Percentiles rank a stretch among this genome's conserved stretches.
These are phyloP conservation scores for Amaranthus hypochondriacus DNA, from an alignment of 148 eudicot species.

Conservation along the genomic window DNA sequence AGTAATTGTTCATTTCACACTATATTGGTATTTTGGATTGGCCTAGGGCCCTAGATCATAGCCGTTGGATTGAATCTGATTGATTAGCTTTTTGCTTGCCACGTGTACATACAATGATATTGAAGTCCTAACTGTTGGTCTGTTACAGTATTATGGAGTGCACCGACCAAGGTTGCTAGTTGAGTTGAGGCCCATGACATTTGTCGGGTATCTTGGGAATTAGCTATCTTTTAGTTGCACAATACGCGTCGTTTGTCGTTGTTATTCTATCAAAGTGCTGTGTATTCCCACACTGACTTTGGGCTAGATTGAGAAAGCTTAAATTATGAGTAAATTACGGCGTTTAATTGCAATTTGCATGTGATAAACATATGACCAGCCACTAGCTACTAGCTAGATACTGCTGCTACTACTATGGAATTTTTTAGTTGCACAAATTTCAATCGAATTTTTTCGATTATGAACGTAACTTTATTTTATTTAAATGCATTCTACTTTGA, in stretches of 20 bases:
- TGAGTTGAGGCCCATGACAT: slow-evolving; percentile 7
- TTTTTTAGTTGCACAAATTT: no score
- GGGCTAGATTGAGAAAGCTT: no score
- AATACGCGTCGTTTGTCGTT: slow-evolving; percentile 7
- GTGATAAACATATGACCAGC: no score
- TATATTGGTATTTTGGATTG: no score
- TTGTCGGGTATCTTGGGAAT: slow-evolving; percentile 14
- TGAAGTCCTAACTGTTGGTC: background rate
- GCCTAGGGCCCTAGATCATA: background rate
- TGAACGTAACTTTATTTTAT: no score
- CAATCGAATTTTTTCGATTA: no score
- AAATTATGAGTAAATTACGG: no score
- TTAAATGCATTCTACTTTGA: no score
- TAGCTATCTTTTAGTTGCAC: background rate
- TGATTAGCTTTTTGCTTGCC: background rate
- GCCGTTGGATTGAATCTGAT: background rate
- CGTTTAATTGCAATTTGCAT: no score
- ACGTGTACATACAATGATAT: background rate
- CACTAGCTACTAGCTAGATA: no score
- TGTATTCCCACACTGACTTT: background rate
- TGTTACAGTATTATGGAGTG: background rate
- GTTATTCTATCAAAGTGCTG: background rate
- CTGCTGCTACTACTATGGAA: no score
- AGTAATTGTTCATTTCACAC: no score
- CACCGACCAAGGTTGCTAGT: slow-evolving; percentile 1